Evolutionary conservation across 345 rosid genomes (phyloP).

Genomic region (Luvunga scandens): DNA sequence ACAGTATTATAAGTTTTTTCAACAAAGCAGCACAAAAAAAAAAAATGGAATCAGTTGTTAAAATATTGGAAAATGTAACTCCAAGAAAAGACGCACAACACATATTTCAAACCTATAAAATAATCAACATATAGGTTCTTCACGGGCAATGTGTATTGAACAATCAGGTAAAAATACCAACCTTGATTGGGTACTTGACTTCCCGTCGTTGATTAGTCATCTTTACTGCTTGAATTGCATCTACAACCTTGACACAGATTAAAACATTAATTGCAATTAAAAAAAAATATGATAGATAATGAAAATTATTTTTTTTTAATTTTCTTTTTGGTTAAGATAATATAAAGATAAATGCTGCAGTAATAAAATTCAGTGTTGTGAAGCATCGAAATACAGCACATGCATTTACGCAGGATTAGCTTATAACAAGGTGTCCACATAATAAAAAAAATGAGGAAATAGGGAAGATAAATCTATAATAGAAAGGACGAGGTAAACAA

Average conservation of each 20-base stretch:
- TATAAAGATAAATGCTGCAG: not conserved
- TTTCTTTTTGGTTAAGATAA: not conserved
- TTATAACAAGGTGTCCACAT: slow-evolving; percentile 22
- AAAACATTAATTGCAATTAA: not conserved
- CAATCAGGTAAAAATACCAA: slow-evolving; percentile 21
- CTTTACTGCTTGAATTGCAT: slow-evolving; percentile 77
- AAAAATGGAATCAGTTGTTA: not conserved
- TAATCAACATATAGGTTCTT: not conserved
- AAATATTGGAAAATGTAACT: not conserved
- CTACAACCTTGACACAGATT: slow-evolving; percentile 60
- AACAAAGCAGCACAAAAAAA: not conserved
- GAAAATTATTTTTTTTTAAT: not conserved
- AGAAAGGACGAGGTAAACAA: not conserved
- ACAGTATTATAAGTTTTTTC: not conserved
- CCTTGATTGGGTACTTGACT: slow-evolving; percentile 91
- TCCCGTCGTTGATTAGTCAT: slow-evolving; percentile 90
- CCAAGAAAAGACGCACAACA: not conserved
- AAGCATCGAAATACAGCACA: not conserved
- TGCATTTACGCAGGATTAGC: not conserved
- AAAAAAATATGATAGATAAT: not conserved
- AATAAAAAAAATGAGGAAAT: not conserved
- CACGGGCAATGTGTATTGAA: not conserved
- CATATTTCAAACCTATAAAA: not conserved
- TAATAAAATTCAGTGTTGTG: not conserved
- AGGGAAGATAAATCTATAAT: not conserved